Conservation (phyloP, 2,329 filamentous ascomycete species). For the Ampelomyces quisqualis region DNA sequence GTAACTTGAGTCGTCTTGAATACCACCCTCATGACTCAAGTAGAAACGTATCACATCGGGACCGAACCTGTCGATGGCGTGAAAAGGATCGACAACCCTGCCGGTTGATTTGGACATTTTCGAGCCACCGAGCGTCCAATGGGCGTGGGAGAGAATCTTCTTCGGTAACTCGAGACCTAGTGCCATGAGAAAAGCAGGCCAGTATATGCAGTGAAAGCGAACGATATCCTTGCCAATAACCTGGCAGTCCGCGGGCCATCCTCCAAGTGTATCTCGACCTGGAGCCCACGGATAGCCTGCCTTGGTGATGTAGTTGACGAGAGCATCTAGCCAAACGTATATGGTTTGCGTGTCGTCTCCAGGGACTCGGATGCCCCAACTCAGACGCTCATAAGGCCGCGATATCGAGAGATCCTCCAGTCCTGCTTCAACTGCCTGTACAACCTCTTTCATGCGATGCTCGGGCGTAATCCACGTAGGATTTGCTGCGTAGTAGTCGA, state of each 20-base stretch:
- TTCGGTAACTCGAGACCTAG: slow-evolving; percentile 76
- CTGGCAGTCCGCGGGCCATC: slow-evolving; percentile 91
- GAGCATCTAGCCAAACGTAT: slow-evolving; percentile 96
- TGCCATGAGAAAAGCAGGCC: slow-evolving; percentile 94
- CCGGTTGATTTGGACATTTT: slow-evolving; percentile 98
- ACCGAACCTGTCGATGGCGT: slow-evolving; percentile 85
- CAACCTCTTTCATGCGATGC: slow-evolving; percentile 73
- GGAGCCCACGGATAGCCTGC: slow-evolving; percentile 82
- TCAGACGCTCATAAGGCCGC: slow-evolving; percentile 71
- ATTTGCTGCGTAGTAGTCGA: slow-evolving; percentile 77
- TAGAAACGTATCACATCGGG: slow-evolving; percentile 88
- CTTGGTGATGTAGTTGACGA: slow-evolving; percentile 90
- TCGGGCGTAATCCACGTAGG: slow-evolving; percentile 74
- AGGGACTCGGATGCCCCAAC: slow-evolving; percentile 88
- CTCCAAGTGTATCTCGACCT: slow-evolving; percentile 59
- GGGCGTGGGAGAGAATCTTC: slow-evolving; percentile 81
- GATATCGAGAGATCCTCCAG: slow-evolving; percentile 89
- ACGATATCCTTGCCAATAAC: slow-evolving; percentile 96
- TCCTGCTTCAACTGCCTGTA: slow-evolving; percentile 72
- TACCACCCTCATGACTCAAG: slow-evolving; percentile 75
- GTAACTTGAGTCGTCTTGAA: slow-evolving; percentile 79
- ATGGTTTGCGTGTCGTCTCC: slow-evolving; percentile 84
- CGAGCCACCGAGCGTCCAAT: slow-evolving; percentile 87
- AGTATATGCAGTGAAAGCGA: slow-evolving; percentile 94
- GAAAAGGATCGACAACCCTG: slow-evolving; percentile 93